Evolutionary conservation across 2,329 filamentous ascomycete species (phyloP), one percentile per base, ranked within the genome.

Genomic region (Aspergillus fumigatus): DNA sequence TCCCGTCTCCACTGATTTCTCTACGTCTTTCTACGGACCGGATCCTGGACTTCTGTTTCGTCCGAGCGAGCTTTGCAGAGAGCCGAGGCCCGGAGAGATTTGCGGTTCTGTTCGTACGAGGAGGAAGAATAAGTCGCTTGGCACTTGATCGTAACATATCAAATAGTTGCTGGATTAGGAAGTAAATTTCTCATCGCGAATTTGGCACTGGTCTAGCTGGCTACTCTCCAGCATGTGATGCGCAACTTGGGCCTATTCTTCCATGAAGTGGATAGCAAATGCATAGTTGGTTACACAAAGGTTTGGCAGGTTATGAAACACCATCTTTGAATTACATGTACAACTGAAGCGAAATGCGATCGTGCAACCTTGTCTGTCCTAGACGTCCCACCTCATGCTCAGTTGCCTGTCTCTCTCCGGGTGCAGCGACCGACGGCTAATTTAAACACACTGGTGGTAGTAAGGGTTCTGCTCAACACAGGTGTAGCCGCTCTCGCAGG

Each of bases 381-480:
- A 21, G 10, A 45, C 41, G 8, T 5, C 21, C 41, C 19, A 45
- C 41, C n/a, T 23, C 9, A 14, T 45, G 19, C 21, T 21, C 3
- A 10, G n/a, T 19, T 14, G 21, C 10, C 8, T 3, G 2, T 11
- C 10, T 0, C 21, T 8, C 21, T 43, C 40, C 40, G 40, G 11
- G 21, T 43, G 40, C 29, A 6, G 40, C n/a, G n/a, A 43, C 23
- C 23, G 1, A 47, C 23, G 21, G 14, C 7, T 23, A 47, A 21
- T 11, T 45, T 21, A 45, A 49, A 73, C 17, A 52, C 74, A 77
- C 66, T 77, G 73, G 54, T 58, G 69, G 61, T 75, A 76, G 61
- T 64, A 77, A n/a, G 66, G 62, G 59, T 75, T 74, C 61, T 69
- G 65, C 50, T 60, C 58, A 10, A 67, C 60, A 61, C 74, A 76